Evolutionary conservation across 2,329 filamentous ascomycete genomes (phyloP).

Genomic region (Sarocladium kiliense): DNA sequence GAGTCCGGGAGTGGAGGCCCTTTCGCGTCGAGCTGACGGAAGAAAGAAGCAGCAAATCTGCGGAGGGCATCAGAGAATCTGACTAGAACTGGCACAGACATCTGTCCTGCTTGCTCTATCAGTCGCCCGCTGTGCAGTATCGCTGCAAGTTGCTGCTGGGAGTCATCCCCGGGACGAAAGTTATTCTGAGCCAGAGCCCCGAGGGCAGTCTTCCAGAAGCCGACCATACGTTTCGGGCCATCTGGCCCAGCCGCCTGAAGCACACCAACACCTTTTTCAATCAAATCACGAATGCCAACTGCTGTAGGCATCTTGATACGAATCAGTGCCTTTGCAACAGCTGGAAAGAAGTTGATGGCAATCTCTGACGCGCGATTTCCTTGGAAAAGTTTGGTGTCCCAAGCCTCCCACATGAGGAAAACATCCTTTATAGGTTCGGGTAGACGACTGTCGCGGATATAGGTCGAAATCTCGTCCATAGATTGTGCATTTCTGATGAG

Average conservation of each 20-base stretch:
- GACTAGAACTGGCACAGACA: neutral
- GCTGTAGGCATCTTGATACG: neutral
- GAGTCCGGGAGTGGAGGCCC: neutral
- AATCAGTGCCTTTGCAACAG: neutral
- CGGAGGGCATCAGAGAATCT: neutral
- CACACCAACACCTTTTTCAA: neutral
- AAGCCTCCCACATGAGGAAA: neutral
- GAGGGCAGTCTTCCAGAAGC: neutral
- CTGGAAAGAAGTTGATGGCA: neutral
- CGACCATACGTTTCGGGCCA: neutral
- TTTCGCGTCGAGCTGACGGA: neutral
- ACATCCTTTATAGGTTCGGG: neutral
- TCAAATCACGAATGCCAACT: neutral
- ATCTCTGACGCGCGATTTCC: neutral
- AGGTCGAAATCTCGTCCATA: constrained; percentile 16
- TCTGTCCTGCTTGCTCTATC: neutral
- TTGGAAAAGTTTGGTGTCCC: neutral
- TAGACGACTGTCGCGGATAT: constrained; percentile 15
- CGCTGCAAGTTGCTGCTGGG: neutral
- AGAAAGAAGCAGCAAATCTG: neutral
- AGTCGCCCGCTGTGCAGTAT: neutral
- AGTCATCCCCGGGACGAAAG: neutral
- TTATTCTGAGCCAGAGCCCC: neutral
- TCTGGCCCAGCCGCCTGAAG: neutral
- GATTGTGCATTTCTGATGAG: constrained; percentile 11